Base-by-base conservation (phyloP, 2,329 filamentous ascomycete species). In the Colletotrichum navitas region DNA sequence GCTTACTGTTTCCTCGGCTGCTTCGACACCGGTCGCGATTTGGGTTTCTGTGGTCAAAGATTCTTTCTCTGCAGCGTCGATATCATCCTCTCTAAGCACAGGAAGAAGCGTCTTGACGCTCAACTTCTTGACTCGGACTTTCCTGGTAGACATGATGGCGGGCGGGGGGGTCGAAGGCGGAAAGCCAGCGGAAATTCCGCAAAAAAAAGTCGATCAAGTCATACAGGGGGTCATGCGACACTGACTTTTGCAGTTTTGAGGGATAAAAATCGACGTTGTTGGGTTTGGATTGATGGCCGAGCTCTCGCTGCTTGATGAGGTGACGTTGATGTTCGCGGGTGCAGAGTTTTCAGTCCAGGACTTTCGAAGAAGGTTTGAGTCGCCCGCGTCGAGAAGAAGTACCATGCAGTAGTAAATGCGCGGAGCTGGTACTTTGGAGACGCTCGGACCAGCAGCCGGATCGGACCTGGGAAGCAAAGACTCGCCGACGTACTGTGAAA, bases 1-100 rank as follows among this genome's bases (percentile, higher is more conserved):
- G 93, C 94, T 90, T 84, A 98, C 96, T 85, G 95, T 95, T 90
- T 98, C 95, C 85, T 99, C 96, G 75, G 91, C 93, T 81, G 97
- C 95, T 84, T 99, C 96, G 78, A 99, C 96, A 83, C 96, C 96
- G 76, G 95, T 98, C 80, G 96, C 94, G 80, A 98, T 94, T 92
- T 94, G 84, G 87, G 90, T 86, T 89, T 93, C 88, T 81, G 92
- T 92, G 77, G 92, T 93, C 80, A 95, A 91, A 78, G 93, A 90
- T 84, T 97, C 94, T 82, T 98, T 97, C 83, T 94, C 90, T 79
- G 87, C 89, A 79, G 92, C 88, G 80, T 98, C 94, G 83, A 98
- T 92, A 80, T 98, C 93, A 82, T 94, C 89, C 85, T 98, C 95
- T 81, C 93, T 90, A 79, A 98, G 89, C 78, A 99, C 92, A 72